A percentile compares a stretch with the other conserved stretches of the same genome.
These are phyloP conservation scores for Cadophora gregata DNA, from an alignment of 2,329 filamentous ascomycete species.

Conservation along the genomic window DNA sequence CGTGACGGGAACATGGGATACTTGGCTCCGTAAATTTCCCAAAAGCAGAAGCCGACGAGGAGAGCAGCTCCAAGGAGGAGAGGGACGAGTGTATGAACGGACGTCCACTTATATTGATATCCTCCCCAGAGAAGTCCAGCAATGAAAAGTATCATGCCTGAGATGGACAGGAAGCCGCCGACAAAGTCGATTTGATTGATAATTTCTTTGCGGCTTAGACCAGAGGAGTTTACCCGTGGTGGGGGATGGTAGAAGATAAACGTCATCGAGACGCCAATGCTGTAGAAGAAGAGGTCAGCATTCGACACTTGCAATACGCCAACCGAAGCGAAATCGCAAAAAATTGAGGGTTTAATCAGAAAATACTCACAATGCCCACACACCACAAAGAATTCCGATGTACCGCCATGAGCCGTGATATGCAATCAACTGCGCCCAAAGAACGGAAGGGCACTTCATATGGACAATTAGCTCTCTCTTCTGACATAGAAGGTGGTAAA, in stretches of 20 bases:
- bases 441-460: slow-evolving; percentile 57
- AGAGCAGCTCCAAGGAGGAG: slow-evolving; percentile 55
- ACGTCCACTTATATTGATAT: slow-evolving; percentile 59
- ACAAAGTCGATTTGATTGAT: slow-evolving; percentile 56
- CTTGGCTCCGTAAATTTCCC: slow-evolving; percentile 57
- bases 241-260: slow-evolving; percentile 61
- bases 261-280: slow-evolving; percentile 57
- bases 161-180: slow-evolving; percentile 56
- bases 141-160: slow-evolving; percentile 57
- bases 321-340: too few species aligned
- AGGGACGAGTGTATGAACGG: slow-evolving; percentile 59
- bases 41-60: slow-evolving; percentile 57
- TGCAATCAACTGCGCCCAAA: slow-evolving; percentile 64
- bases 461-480: neutral
- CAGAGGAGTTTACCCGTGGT: slow-evolving; percentile 50
- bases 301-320: neutral
- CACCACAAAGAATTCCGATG: slow-evolving; percentile 57
- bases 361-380: slow-evolving; percentile 50
- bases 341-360: too few species aligned
- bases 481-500: too few species aligned
- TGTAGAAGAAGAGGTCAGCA: neutral
- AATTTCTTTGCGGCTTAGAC: slow-evolving; percentile 48
- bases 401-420: slow-evolving; percentile 57
- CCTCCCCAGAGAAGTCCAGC: slow-evolving; percentile 63
- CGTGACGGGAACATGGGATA: slow-evolving; percentile 55